Evolutionary conservation across 345 rosid genomes (phyloP).

Genomic region (rapeseed (Brassica napus)): Da-Ae NC_063436.1:31876001-31876500

Average conservation of each 20-base stretch:
- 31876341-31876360: conserved; percentile 53
- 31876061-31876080: not conserved
- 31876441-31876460: conserved; percentile 26
- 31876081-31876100: no score
- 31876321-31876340: conserved; percentile 53
- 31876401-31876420: conserved; percentile 68
- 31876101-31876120: not conserved
- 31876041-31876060: not conserved
- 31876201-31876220: not conserved
- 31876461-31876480: conserved; percentile 64
- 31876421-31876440: conserved; percentile 20
- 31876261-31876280: conserved; percentile 14
- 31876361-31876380: conserved; percentile 64
- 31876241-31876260: not conserved
- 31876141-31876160: conserved; percentile 1
- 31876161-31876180: not conserved
- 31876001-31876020: no score
- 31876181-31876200: not conserved
- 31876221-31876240: not conserved
- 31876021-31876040: not conserved
- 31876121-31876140: not conserved
- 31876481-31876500: conserved; percentile 57
- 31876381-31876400: conserved; percentile 74
- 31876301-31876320: conserved; percentile 77
- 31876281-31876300: conserved; percentile 54